These are phyloP conservation scores for Kluyveromyces sp. DNA, from an alignment of 1,139 yeast species.

Conservation along the genomic window DNA sequence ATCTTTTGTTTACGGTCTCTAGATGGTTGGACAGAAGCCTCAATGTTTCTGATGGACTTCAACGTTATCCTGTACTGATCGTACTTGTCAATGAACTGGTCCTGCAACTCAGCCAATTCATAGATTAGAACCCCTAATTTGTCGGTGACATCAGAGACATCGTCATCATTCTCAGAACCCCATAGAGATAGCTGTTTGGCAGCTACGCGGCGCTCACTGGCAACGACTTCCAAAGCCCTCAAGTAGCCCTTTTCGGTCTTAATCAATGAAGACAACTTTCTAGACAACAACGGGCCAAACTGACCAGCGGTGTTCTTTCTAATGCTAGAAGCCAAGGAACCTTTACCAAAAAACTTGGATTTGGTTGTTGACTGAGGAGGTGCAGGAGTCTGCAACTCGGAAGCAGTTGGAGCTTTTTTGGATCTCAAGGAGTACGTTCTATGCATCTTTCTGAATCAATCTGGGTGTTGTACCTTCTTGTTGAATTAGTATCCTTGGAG, in stretches of 20 bases:
- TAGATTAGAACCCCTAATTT: conserved; percentile 76
- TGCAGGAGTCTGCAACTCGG: conserved; percentile 73
- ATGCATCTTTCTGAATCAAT: conserved; percentile 44
- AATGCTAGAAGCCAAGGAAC: conserved; percentile 57
- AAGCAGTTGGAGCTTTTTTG: conserved; percentile 73
- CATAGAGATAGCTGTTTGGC: conserved; percentile 77
- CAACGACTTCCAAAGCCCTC: conserved; percentile 72
- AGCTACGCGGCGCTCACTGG: conserved; percentile 72
- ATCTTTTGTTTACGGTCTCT: conserved; percentile 82
- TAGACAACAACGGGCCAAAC: conserved; percentile 70
- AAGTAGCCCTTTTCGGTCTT: conserved; percentile 78
- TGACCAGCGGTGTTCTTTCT: conserved; percentile 69
- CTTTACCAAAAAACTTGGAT: conserved; percentile 66
- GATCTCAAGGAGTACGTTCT: conserved; percentile 79
- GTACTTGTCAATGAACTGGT: conserved; percentile 78
- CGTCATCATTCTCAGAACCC: conserved; percentile 85
- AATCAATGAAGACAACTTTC: conserved; percentile 68
- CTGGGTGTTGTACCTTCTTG: not conserved
- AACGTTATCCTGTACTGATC: conserved; percentile 81
- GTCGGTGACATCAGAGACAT: conserved; percentile 78
- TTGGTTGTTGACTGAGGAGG: conserved; percentile 71
- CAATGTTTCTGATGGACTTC: conserved; percentile 76
- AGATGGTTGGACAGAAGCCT: conserved; percentile 81
- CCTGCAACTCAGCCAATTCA: conserved; percentile 83
- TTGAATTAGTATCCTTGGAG: no score